Evolutionary conservation across 2,329 filamentous ascomycete species (phyloP), one percentile per base, ranked within the genome.

Genomic region (Arthrobotrys pseudoclavata): DNA sequence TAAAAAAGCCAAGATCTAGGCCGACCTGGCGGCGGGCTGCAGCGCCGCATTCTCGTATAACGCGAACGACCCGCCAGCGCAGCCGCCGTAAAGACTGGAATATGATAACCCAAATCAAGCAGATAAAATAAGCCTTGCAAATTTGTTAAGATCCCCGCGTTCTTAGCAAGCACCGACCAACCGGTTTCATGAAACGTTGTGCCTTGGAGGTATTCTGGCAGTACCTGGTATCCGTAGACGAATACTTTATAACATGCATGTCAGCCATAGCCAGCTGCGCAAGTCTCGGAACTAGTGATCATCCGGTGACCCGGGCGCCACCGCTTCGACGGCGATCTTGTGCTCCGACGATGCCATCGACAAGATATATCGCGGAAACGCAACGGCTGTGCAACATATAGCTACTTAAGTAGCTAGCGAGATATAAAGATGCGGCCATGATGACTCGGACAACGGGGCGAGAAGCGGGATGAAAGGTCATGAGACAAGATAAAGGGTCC

Each of bases 311-410:
- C 55, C 55, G 42, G 55, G 20, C 34, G 34, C 55, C 55, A 60
- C 55, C 55, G 34, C 34, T 60, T 60, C 34, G 12, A 48, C 60
- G 60, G 60, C 60, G 60, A 63, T 63, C 60, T 22, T 63, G 60
- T 48, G 42, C 42, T 63, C 60, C 60, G 60, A 48, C 60, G 60
- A 63, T 47, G 60, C 60, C 60, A 63, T 60, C 31, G 55, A 63
- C 42, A 20, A 24, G 42, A 26, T 15, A 48, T 29, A 47, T 63
- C 26, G 60, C 40, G 60, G 57, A 47, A 47, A 62, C 40, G 34
- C 34, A 22, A 63, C 6, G 18, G 40, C 60, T 63, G 60, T 18
- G 60, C 60, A 48, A 48, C 18, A 42, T 37, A 47, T 45, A 60
- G 4, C 4, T 37, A 18, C 3, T 34, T 29, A 29, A 34, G 6